Evolutionary conservation across 1,139 yeast species (phyloP).

Genomic region (Candida sanyaensis): DNA sequence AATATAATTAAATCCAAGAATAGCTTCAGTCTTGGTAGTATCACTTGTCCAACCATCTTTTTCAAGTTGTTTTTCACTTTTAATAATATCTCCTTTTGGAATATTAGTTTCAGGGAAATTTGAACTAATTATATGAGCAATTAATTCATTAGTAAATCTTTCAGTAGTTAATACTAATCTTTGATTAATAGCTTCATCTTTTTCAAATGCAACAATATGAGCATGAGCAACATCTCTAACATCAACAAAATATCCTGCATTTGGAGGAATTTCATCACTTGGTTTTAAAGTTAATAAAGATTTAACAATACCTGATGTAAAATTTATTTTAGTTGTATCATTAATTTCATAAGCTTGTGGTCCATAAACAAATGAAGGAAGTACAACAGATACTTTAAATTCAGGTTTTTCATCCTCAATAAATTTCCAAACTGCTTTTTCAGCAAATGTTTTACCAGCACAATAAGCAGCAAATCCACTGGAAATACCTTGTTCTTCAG

Average conservation of each 20-base stretch:
- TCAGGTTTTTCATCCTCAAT: conserved; percentile 28
- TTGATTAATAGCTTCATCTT: conserved; percentile 20
- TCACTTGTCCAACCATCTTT: conserved; percentile 18
- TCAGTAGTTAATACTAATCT: conserved; percentile 35
- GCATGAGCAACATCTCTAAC: conserved; percentile 58
- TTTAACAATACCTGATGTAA: conserved; percentile 35
- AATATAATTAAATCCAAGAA: conserved; percentile 35
- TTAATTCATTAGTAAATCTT: conserved; percentile 19
- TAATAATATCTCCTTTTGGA: conserved; percentile 13
- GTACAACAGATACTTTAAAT: conserved; percentile 27
- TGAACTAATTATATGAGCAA: conserved; percentile 26
- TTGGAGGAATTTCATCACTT: conserved; percentile 15
- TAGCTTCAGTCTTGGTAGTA: conserved; percentile 25
- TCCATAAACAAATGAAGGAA: conserved; percentile 41
- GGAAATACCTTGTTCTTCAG: conserved; percentile 28
- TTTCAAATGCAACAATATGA: conserved; percentile 47
- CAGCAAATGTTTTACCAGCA: conserved; percentile 34
- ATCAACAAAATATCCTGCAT: conserved; percentile 35
- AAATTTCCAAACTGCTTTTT: conserved; percentile 54
- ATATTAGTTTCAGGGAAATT: conserved; percentile 16
- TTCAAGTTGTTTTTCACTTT: conserved; percentile 5
- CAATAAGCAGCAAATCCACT: conserved; percentile 25
- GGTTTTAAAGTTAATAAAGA: conserved; percentile 19
- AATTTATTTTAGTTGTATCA: conserved; percentile 23
- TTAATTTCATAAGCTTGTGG: conserved; percentile 39